Evolutionary conservation across 768 basidiomycete species (phyloP).

Genomic region (Ramaria sp.): DNA sequence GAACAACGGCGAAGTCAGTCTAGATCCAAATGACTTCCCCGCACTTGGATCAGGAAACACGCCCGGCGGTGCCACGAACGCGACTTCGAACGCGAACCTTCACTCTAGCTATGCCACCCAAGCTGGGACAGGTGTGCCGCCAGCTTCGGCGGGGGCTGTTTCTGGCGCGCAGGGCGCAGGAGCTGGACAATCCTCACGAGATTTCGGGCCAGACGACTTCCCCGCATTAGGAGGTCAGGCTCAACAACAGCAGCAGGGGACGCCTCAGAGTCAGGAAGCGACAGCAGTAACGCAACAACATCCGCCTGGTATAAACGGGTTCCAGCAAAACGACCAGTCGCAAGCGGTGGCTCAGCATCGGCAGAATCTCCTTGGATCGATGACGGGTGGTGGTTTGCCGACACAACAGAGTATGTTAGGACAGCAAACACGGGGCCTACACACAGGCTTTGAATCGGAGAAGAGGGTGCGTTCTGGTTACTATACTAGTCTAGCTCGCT

Average conservation of each 20-base stretch:
- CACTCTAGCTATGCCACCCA: slow-evolving; percentile 76
- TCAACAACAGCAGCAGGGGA: slow-evolving; percentile 19
- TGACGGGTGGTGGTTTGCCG: slow-evolving; percentile 30
- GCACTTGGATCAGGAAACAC: slow-evolving; percentile 61
- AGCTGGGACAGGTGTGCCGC: slow-evolving; percentile 51
- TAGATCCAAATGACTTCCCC: slow-evolving; percentile 85
- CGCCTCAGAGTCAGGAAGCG: slow-evolving; percentile 21
- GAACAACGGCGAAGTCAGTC: slow-evolving; percentile 50
- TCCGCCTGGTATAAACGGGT: slow-evolving; percentile 74
- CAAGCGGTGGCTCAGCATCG: slow-evolving; percentile 40
- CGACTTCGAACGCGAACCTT: slow-evolving; percentile 20
- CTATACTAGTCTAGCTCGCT: not conserved
- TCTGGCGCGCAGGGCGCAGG: slow-evolving; percentile 22
- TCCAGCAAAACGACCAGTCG: slow-evolving; percentile 17
- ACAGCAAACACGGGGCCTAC: slow-evolving; percentile 28
- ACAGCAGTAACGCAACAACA: slow-evolving; percentile 23
- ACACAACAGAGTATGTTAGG: slow-evolving; percentile 45
- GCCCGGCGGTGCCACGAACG: slow-evolving; percentile 25
- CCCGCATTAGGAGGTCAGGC: slow-evolving; percentile 71
- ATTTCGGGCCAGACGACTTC: slow-evolving; percentile 85
- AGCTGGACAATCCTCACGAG: slow-evolving; percentile 34
- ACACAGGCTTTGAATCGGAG: slow-evolving; percentile 51
- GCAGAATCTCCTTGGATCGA: slow-evolving; percentile 43
- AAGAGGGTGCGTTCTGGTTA: slow-evolving; percentile 49
- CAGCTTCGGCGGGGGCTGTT: slow-evolving; percentile 26